Conservation (phyloP, 2,329 filamentous ascomycete species). For the Fusarium subglutinans region DNA sequence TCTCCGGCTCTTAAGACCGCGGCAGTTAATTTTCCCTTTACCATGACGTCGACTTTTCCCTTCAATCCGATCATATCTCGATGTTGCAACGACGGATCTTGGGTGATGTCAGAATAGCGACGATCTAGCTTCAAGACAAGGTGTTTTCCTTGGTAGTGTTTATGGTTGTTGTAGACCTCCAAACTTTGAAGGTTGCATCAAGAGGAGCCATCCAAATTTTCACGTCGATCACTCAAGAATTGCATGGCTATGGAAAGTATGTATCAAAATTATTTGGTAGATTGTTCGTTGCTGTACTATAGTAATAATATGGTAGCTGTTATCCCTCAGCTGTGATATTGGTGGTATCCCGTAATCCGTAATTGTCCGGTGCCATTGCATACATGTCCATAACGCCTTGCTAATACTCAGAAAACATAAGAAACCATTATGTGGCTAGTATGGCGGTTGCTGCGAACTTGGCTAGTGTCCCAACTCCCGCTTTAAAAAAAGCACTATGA, state of each 20-base stretch:
- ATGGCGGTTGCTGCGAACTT: conserved; percentile 17
- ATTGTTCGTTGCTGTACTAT: conserved; percentile 21
- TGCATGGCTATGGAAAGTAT: not conserved
- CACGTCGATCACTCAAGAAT: conserved; percentile 4
- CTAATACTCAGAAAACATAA: conserved; percentile 20
- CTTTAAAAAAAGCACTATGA: conserved; percentile 1
- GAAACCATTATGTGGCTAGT: conserved; percentile 13
- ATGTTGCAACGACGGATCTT: conserved; percentile 6
- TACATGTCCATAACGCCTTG: conserved; percentile 32
- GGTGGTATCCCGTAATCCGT: conserved; percentile 29
- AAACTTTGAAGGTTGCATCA: not conserved
- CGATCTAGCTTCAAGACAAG: not conserved
- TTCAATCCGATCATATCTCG: conserved; percentile 1
- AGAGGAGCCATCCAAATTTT: not conserved
- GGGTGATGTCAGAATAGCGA: conserved; percentile 18
- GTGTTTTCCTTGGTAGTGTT: not conserved
- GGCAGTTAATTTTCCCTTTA: conserved; percentile 13
- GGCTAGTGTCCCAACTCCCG: conserved; percentile 12
- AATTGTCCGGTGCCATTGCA: conserved; percentile 15
- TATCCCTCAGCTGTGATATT: conserved; percentile 20
- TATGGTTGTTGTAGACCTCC: not conserved
- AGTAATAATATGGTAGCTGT: conserved; percentile 30
- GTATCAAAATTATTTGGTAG: not conserved
- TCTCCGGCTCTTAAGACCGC: conserved; percentile 6
- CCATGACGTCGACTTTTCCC: conserved; percentile 21